phyloP scores from a whole-genome alignment of 108 stramenopile genomes.

The Skeletonema costatum region DNA sequence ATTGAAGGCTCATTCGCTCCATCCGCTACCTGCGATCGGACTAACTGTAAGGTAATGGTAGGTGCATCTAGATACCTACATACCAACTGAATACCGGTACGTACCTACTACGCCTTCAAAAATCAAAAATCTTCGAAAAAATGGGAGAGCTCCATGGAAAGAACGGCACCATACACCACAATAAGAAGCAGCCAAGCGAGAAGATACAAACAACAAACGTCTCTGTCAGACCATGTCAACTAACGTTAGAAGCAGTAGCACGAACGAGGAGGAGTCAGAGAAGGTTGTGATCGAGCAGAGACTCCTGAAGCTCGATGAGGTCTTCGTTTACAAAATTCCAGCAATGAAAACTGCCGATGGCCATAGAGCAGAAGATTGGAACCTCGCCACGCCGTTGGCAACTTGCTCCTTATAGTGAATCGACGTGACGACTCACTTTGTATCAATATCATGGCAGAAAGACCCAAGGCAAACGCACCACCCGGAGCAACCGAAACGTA shows the following conservation, averaged over 20 bases:
- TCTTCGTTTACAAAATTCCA: constrained; percentile 82
- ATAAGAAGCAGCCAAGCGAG: too few relatives aligned
- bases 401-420: constrained; percentile 55
- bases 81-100: not conserved
- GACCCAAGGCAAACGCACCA: constrained; percentile 33
- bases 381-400: constrained; percentile 67
- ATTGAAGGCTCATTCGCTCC: too few relatives aligned
- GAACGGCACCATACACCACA: not conserved
- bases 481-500: constrained; percentile 36
- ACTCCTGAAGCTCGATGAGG: constrained; percentile 67
- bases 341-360: constrained; percentile 69
- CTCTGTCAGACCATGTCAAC: not conserved
- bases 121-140: too few relatives aligned
- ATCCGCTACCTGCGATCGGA: too few relatives aligned
- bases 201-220: too few relatives aligned
- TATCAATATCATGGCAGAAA: constrained; percentile 46
- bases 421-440: constrained; percentile 36
- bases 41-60: too few relatives aligned
- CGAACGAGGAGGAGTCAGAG: constrained; percentile 16
- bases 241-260: not conserved
- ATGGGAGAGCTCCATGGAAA: too few relatives aligned
- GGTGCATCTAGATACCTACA: not conserved
- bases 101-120: too few relatives aligned
- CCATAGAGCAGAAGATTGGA: constrained; percentile 82
- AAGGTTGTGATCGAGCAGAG: constrained; percentile 60